Base-by-base conservation (phyloP, 208 protist species). In the Crithidia expoeki region DNA sequence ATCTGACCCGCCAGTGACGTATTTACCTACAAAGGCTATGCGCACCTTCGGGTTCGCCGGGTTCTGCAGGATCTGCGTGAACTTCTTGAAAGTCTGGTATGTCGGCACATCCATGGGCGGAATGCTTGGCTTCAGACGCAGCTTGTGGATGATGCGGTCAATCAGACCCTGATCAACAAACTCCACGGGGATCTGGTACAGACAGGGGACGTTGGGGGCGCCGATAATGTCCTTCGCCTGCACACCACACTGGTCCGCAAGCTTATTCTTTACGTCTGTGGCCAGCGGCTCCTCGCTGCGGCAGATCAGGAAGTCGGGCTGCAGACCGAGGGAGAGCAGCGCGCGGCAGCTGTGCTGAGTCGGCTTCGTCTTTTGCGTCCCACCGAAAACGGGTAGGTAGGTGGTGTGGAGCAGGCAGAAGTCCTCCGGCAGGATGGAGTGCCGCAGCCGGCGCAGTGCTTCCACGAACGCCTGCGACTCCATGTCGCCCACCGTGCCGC, bases 321-420 rank as follows among this genome's bases (percentile, higher is more conserved):
- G 89, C 42, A 99, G 84, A 36, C 99, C 99, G 12, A 98, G 79
- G 4, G 97, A 93, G 38, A 99, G 88, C 27, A 99, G 87, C 47
- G 97, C 85, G 59, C 94, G 90, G 47, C 98, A 97, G 73, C 84
- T 95, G 90, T 98, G 96, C 86, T 99, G 99, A 2, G 98, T 99
- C 30, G 99, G 99, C 89, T 99, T 99, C 44, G 99, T 99, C 90
- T 99, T 99, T 80, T 99, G 97, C 80, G 99, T 98, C 30, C 98
- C 98, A 11, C 88, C 82, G 71, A 97, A 96, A 11, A 93, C 88
- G 25, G 93, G 93, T 16, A 97, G 86, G 72, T 96, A 96, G 25
- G 89, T 96, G 23, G 85, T 94, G 81, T 96, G 91, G 36, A 97
- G 74, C 5, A 96, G 73, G 58, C 91, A 96, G 68, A 97, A 93